phyloP scores from a whole-genome alignment of 306 rosid genomes.

The Ziziphus jujuba region DNA sequence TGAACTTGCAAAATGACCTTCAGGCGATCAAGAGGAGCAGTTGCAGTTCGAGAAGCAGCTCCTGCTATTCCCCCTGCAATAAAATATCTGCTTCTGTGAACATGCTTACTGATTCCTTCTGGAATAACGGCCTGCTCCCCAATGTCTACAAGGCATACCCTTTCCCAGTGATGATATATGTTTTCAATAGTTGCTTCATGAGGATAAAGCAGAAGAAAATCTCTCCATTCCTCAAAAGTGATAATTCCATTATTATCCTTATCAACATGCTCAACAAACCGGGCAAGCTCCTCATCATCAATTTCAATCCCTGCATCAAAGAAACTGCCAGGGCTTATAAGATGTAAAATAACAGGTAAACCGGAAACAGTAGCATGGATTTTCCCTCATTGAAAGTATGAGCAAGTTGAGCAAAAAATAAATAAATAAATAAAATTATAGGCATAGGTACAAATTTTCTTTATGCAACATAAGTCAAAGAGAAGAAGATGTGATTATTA shows the following conservation, averaged over 20 bases:
- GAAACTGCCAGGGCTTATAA: conserved; percentile 65
- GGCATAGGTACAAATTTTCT: neutral
- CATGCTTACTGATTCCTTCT: conserved; percentile 79
- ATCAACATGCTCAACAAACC: conserved; percentile 91
- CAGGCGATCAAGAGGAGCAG: conserved; percentile 93
- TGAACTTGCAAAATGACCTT: conserved; percentile 90
- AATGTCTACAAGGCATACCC: conserved; percentile 89
- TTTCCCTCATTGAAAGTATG: neutral
- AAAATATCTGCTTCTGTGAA: conserved; percentile 77
- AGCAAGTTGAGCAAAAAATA: neutral
- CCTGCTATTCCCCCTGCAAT: conserved; percentile 98
- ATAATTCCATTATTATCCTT: conserved; percentile 93
- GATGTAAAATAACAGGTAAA: conserved; percentile 35
- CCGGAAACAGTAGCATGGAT: neutral
- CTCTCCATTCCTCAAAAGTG: conserved; percentile 97
- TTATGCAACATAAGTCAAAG: neutral
- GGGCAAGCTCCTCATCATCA: conserved; percentile 94
- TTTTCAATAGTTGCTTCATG: conserved; percentile 96
- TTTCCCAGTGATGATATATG: conserved; percentile 92
- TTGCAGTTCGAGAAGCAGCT: conserved; percentile 88
- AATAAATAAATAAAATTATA: neutral
- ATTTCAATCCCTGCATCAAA: conserved; percentile 80
- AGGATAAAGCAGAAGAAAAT: conserved; percentile 90
- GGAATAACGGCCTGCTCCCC: conserved; percentile 93
- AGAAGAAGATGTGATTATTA: neutral